Evolutionary conservation across 345 rosid genomes (phyloP).

Genomic region (Camelina laxa): DNA sequence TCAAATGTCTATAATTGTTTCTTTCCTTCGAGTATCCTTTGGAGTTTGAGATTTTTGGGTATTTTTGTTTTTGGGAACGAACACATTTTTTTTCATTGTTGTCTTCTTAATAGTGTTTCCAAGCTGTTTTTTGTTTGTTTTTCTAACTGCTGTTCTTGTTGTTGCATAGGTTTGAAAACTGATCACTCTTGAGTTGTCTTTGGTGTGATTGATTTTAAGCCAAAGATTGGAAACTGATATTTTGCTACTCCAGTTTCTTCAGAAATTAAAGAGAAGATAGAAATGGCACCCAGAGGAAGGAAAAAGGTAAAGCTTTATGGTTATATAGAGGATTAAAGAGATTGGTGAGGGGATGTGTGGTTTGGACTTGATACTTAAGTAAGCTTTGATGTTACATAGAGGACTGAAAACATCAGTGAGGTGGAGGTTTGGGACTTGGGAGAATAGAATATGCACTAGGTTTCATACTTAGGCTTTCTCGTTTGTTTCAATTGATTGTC

Average conservation of each 20-base stretch:
- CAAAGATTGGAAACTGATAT: neutral
- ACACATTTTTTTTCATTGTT: too few species aligned
- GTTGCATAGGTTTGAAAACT: neutral
- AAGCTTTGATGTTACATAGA: conserved; percentile 2
- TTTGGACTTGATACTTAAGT: neutral
- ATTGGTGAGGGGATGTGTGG: neutral
- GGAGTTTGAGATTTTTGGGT: too few species aligned
- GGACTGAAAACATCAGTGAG: neutral
- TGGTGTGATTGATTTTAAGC: neutral
- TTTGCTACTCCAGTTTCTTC: neutral
- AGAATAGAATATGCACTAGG: neutral
- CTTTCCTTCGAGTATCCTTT: too few species aligned
- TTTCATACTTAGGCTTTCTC: neutral
- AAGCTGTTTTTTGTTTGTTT: too few species aligned
- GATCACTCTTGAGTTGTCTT: neutral
- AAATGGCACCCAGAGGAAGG: conserved; percentile 35
- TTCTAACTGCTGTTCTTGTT: too few species aligned
- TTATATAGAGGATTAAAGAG: neutral
- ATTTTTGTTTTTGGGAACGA: too few species aligned
- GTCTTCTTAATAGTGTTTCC: too few species aligned
- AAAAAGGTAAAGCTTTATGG: conserved; percentile 11
- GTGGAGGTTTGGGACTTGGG: neutral
- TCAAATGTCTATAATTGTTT: too few species aligned
- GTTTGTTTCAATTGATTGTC: neutral
- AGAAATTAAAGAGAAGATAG: neutral